Conservation (phyloP, 2,329 filamentous ascomycete species). For the Pseudopyrenochaeta lycopersici region DNA sequence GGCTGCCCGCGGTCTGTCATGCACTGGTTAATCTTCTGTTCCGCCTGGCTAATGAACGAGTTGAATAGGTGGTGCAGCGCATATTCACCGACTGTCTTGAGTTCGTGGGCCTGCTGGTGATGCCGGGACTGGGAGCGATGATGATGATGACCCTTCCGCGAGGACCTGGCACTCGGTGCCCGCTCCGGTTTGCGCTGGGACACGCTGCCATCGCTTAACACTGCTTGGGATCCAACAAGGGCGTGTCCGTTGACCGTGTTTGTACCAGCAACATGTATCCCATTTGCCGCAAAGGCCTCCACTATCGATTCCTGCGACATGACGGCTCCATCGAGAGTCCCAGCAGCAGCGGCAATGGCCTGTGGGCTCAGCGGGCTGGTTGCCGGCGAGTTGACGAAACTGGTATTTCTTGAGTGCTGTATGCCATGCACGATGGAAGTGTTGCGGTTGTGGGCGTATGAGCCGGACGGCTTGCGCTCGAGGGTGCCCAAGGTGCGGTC, state of each 20-base stretch:
- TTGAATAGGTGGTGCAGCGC: conserved; percentile 96
- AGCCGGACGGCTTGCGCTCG: conserved; percentile 62
- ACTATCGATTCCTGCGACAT: conserved; percentile 52
- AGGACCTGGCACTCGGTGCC: conserved; percentile 65
- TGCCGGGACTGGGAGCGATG: conserved; percentile 75
- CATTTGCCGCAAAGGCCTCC: conserved; percentile 46
- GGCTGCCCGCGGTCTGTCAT: conserved; percentile 80
- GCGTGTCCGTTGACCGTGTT: conserved; percentile 20
- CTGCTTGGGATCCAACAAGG: conserved; percentile 5
- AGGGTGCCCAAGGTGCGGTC: conserved; percentile 46
- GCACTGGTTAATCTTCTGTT: conserved; percentile 92
- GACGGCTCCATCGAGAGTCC: conserved; percentile 49
- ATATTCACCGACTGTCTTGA: conserved; percentile 97
- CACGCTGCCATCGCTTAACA: conserved; percentile 24
- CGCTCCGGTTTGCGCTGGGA: conserved; percentile 52
- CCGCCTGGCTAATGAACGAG: conserved; percentile 96
- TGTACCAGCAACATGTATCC: conserved; percentile 24
- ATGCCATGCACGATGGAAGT: conserved; percentile 97
- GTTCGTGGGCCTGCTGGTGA: conserved; percentile 72
- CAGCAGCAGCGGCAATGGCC: conserved; percentile 69
- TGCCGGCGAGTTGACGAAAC: conserved; percentile 77
- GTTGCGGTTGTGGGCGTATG: conserved; percentile 91
- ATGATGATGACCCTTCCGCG: conserved; percentile 79
- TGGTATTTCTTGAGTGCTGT: conserved; percentile 90
- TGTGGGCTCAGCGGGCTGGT: conserved; percentile 88